Percentiles rank a stretch among this genome's conserved stretches.
These are phyloP conservation scores for Gynochthodes officinalis DNA, from an alignment of 257 asterid species.

Conservation along the genomic window DNA sequence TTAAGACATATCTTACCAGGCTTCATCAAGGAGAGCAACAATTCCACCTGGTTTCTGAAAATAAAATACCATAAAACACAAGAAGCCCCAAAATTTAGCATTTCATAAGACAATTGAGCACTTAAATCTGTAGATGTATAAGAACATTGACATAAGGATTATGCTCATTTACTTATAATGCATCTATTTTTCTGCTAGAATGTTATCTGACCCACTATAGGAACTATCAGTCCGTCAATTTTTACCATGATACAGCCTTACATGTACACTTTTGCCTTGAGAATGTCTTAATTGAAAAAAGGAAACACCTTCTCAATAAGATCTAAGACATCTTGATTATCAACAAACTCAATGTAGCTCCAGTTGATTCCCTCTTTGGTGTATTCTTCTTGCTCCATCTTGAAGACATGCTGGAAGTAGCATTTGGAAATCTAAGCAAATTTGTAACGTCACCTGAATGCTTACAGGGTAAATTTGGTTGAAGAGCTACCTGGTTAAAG, in stretches of 20 bases:
- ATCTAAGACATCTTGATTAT: slow-evolving; percentile 95
- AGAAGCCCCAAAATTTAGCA: neutral
- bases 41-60: slow-evolving; percentile 98
- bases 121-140: neutral
- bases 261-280: neutral
- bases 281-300: slow-evolving; percentile 2
- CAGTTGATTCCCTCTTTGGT: slow-evolving; percentile 86
- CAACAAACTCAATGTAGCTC: slow-evolving; percentile 99
- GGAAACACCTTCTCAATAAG: slow-evolving; percentile 85
- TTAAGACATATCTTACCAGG: slow-evolving; percentile 54
- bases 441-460: slow-evolving; percentile 13
- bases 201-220: neutral
- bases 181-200: neutral
- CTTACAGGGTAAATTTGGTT: slow-evolving; percentile 14
- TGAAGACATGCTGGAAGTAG: slow-evolving; percentile 88
- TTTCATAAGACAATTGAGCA: neutral
- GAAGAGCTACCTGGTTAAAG: slow-evolving; percentile 75
- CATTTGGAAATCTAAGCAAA: slow-evolving; percentile 26
- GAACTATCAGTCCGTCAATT: neutral
- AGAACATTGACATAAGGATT: neutral
- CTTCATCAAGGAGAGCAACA: slow-evolving; percentile 93
- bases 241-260: neutral
- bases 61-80: slow-evolving; percentile 26
- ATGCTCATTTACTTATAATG: neutral
- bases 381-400: slow-evolving; percentile 99